These are phyloP conservation scores for Lecanosticta acicola DNA, from an alignment of 2,329 filamentous ascomycete genomes.

Conservation along the genomic window DNA sequence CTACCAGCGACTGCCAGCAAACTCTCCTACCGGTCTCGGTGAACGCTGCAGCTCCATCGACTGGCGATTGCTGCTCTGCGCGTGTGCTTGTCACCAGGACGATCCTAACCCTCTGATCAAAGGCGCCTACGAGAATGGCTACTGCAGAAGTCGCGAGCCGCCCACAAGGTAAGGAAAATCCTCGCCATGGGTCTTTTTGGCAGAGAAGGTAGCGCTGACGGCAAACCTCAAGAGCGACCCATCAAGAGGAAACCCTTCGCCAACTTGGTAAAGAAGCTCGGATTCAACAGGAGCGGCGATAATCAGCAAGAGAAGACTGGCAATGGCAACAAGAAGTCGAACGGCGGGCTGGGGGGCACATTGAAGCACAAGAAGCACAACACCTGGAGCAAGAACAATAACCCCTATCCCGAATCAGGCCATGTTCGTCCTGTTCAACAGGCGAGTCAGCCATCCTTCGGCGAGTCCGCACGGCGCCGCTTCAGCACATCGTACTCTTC, in stretches of 20 bases:
- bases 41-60: background rate
- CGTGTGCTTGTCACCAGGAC: background rate
- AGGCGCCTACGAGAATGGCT: conserved; percentile 33
- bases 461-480: conserved; percentile 12
- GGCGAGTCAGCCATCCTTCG: conserved; percentile 29
- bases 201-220: conserved; percentile 25
- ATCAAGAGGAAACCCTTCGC: conserved; percentile 80
- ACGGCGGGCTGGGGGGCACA: conserved; percentile 8
- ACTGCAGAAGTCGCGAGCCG: conserved; percentile 41
- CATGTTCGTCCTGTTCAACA: conserved; percentile 51
- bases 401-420: conserved; percentile 84
- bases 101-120: background rate
- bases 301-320: conserved; percentile 34
- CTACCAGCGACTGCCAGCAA: background rate
- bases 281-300: conserved; percentile 68
- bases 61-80: background rate
- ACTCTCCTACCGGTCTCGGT: background rate
- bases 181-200: too few relatives aligned
- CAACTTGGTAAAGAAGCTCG: conserved; percentile 88
- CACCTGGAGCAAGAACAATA: conserved; percentile 66
- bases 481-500: conserved; percentile 45
- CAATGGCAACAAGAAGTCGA: conserved; percentile 26
- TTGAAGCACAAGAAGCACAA: conserved; percentile 24
- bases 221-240: conserved; percentile 55
- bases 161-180: conserved; percentile 43